phyloP scores from a whole-genome alignment of 1,284 basidiomycete genomes.

The Pseudozyma sp. region DNA sequence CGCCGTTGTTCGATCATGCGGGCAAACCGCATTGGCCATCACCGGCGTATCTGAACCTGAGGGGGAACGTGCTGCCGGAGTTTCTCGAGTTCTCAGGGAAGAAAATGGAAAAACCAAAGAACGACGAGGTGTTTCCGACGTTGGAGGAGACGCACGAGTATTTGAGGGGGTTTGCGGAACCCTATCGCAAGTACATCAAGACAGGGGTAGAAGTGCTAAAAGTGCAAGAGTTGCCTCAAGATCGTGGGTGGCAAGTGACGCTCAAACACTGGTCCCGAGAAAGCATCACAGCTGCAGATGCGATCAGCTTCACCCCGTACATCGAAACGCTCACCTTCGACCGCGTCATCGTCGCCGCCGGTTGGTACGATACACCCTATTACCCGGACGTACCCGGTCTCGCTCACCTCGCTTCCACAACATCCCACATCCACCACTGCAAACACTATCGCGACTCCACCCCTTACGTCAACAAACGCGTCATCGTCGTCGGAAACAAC shows the following conservation, averaged over 20 bases:
- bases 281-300: background rate
- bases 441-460: conserved; percentile 61
- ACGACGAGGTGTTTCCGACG: conserved; percentile 55
- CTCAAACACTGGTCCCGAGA: conserved; percentile 33
- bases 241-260: conserved; percentile 43
- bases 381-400: conserved; percentile 48
- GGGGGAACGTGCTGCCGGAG: conserved; percentile 61
- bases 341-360: conserved; percentile 51
- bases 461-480: conserved; percentile 32
- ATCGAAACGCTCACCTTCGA: conserved; percentile 32
- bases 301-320: conserved; percentile 22
- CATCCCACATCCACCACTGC: conserved; percentile 52
- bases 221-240: conserved; percentile 43
- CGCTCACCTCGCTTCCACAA: conserved; percentile 21
- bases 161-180: conserved; percentile 40
- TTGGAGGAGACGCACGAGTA: conserved; percentile 57
- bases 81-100: conserved; percentile 55
- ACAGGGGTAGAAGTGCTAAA: conserved; percentile 49
- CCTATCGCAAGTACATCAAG: conserved; percentile 27
- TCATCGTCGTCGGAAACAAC: conserved; percentile 63
- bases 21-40: conserved; percentile 56
- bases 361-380: conserved; percentile 58
- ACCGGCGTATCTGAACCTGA: conserved; percentile 57
- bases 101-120: conserved; percentile 38
- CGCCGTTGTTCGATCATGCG: conserved; percentile 29